Base-by-base conservation (phyloP, 805 yeast genomes). In the Ogataea pilisensis region DNA sequence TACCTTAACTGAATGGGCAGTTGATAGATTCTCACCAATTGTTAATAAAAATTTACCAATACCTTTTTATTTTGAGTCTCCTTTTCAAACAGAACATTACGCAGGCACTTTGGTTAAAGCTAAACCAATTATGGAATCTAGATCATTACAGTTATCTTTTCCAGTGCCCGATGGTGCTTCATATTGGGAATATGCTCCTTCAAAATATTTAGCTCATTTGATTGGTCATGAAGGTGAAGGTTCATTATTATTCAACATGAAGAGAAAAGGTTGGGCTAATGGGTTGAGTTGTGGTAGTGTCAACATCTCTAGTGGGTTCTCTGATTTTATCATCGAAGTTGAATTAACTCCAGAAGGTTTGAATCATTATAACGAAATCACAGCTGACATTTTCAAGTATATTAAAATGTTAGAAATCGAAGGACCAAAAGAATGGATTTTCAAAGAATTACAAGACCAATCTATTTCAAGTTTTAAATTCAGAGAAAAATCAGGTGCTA, bases 211-310 rank as follows among this genome's bases (percentile, higher is more conserved):
- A 49, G 77, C 90, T 17, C 97, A 93, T 60, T 68, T 93, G 39
- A 66, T 91, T 35, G 98, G 98, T 31, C 98, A 91, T 61, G 99
- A 91, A 65, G 85, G 93, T 35, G 72, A 81, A 36, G 98, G 98
- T 2, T 88, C 96, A 2, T 60, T 91, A 16, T 69, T 88, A 27
- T 75, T 80, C 41, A 73, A 71, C 48, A 73, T 91, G 49, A 91
- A 88, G 63, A 58, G 65, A 26, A 67, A 74, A 48, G 85, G 90
- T 12, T 85, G 90, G 88, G 95, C 91, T 6, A 83, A 77, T 50
- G 82, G 76, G 14, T 70, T 91, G 38, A 77, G 88, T 28, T 79
- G 89, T 26, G 96, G 96, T 8, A 72, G 77, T 31, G 72, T 78
- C 49, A 73, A 76, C 27, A 72, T 82, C 8, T 80, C 89, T 20